Evolutionary conservation across 176 grass and related monocot species (phyloP).

Genomic region (Triticum monococcum): DNA sequence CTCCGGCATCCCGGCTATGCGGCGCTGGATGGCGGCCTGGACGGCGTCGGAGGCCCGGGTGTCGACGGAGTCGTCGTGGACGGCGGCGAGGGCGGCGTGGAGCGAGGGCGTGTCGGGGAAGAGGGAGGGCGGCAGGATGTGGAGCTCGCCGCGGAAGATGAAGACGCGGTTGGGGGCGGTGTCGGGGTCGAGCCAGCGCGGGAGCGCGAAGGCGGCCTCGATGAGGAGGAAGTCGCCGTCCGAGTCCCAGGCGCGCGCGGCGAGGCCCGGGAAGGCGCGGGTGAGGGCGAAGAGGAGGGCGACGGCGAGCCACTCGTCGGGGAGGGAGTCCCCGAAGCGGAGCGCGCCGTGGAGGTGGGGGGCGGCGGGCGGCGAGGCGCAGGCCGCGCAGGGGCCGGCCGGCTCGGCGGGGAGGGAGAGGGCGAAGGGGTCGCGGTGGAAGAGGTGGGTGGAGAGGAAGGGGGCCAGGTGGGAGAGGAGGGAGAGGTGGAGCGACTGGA

Average conservation of each 20-base stretch:
- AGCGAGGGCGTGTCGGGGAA: constrained; percentile 53
- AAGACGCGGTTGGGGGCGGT: constrained; percentile 77
- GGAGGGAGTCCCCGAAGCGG: constrained; percentile 75
- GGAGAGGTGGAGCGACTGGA: constrained; percentile 68
- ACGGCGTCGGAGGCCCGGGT: constrained; percentile 66
- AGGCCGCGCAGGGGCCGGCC: constrained; percentile 50
- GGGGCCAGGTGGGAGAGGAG: constrained; percentile 51
- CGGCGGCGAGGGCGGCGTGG: constrained; percentile 45
- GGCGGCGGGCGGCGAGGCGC: constrained; percentile 46
- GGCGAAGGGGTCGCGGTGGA: constrained; percentile 67
- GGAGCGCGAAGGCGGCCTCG: constrained; percentile 83
- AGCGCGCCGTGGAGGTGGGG: constrained; percentile 81
- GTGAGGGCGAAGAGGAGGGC: constrained; percentile 74
- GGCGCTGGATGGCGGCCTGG: constrained; percentile 60
- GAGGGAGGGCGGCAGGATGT: constrained; percentile 62
- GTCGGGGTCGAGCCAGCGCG: constrained; percentile 77
- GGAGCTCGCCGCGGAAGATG: constrained; percentile 73
- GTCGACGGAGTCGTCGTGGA: constrained; percentile 44
- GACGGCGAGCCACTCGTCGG: constrained; percentile 85
- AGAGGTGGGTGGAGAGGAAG: constrained; percentile 62
- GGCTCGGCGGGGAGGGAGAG: constrained; percentile 58
- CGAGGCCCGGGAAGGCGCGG: constrained; percentile 34
- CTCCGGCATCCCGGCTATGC: constrained; percentile 62
- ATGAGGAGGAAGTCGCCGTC: constrained; percentile 99
- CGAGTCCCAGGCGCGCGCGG: constrained; percentile 72